These are phyloP conservation scores for Entomortierella parvispora DNA, from an alignment of 192 early-diverging fungal genomes.

Conservation along the genomic window DNA sequence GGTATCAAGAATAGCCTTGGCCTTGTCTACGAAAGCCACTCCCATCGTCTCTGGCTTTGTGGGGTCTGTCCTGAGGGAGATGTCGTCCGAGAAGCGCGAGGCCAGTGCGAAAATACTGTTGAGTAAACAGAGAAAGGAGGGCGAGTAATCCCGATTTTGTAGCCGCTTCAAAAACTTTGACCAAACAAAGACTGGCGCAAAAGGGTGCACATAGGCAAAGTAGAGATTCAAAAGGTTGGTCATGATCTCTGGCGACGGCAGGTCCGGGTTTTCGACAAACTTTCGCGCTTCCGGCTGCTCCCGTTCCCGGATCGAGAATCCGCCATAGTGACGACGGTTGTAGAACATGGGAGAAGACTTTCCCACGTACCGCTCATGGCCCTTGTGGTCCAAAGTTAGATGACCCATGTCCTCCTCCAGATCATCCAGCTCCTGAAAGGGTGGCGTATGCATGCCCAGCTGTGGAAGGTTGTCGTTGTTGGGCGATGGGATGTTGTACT, in stretches of 20 bases:
- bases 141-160: conserved; percentile 45
- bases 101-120: conserved; percentile 68
- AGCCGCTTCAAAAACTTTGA: conserved; percentile 53
- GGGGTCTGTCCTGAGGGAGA: conserved; percentile 52
- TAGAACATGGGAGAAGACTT: conserved; percentile 74
- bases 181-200: conserved; percentile 75
- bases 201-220: conserved; percentile 75
- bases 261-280: conserved; percentile 50
- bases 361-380: conserved; percentile 77
- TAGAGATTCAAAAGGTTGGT: conserved; percentile 68
- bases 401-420: conserved; percentile 71
- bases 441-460: conserved; percentile 40
- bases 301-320: conserved; percentile 57
- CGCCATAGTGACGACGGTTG: conserved; percentile 58
- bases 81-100: conserved; percentile 55
- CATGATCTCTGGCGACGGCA: conserved; percentile 71
- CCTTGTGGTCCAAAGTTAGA: conserved; percentile 76
- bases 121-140: conserved; percentile 57
- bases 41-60: conserved; percentile 61
- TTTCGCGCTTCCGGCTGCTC: conserved; percentile 39
- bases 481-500: conserved; percentile 15
- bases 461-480: conserved; percentile 13
- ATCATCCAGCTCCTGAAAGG: conserved; percentile 50
- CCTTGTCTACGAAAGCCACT: conserved; percentile 69
- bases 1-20: conserved; percentile 41